phyloP scores from a whole-genome alignment of 1,284 basidiomycete species.

The Fistulina hepatica region DNA sequence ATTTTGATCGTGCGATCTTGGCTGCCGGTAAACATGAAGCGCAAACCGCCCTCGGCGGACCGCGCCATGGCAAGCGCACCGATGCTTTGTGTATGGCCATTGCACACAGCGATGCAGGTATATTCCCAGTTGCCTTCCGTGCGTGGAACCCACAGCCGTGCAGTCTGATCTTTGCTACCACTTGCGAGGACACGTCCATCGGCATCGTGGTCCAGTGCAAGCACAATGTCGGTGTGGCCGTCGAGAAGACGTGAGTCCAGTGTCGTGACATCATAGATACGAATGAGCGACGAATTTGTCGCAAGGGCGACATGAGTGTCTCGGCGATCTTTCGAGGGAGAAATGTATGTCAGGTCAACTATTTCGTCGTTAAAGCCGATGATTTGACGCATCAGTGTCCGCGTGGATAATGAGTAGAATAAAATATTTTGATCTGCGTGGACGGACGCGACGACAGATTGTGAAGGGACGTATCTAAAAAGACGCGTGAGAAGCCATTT shows the following conservation, averaged over 20 bases:
- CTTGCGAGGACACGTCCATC: conserved; percentile 72
- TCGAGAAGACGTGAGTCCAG: conserved; percentile 76
- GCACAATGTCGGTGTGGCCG: conserved; percentile 87
- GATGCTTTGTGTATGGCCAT: conserved; percentile 91
- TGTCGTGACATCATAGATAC: conserved; percentile 66
- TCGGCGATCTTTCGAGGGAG: conserved; percentile 25
- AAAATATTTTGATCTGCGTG: conserved; percentile 97
- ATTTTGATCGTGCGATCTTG: conserved; percentile 98
- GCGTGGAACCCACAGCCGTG: conserved; percentile 71
- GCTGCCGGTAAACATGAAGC: conserved; percentile 86
- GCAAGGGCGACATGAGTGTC: conserved; percentile 84
- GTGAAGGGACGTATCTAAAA: conserved; percentile 54
- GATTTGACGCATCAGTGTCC: conserved; percentile 68
- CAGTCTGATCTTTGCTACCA: conserved; percentile 88
- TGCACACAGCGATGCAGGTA: conserved; percentile 77
- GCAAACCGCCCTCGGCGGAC: conserved; percentile 20
- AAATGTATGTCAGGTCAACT: conserved; percentile 78
- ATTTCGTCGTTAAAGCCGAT: conserved; percentile 99
- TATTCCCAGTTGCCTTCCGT: conserved; percentile 40
- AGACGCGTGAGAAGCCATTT: conserved; percentile 12
- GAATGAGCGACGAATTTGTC: conserved; percentile 89
- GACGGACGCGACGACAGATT: conserved; percentile 69
- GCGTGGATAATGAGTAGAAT: conserved; percentile 65
- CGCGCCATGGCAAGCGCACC: conserved; percentile 81
- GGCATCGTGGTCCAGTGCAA: conserved; percentile 67